phyloP scores from a whole-genome alignment of 176 grass and related monocot genomes.

The Thinopyrum elongatum region DNA sequence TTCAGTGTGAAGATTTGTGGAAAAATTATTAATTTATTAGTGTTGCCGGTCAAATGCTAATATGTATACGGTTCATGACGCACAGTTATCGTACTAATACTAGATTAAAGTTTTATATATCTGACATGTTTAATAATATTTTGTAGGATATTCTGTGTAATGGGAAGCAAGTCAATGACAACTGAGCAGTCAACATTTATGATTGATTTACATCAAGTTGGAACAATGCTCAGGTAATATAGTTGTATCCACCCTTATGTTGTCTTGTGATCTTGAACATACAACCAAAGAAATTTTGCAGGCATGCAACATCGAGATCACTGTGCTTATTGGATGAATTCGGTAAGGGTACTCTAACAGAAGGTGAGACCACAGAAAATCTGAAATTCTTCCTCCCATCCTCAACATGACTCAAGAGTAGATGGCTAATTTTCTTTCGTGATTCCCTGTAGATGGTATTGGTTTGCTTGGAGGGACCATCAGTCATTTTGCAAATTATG shows the following conservation, averaged over 20 bases:
- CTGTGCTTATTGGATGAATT: constrained; percentile 96
- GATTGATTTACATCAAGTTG: constrained; percentile 99
- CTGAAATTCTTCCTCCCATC: not conserved
- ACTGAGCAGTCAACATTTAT: constrained; percentile 92
- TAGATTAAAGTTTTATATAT: not conserved
- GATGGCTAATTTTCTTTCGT: constrained; percentile 16
- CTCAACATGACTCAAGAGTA: constrained; percentile 13
- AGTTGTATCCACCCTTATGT: constrained; percentile 14
- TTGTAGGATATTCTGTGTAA: constrained; percentile 92
- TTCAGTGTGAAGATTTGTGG: not conserved
- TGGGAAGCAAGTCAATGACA: constrained; percentile 91
- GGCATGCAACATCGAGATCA: constrained; percentile 86
- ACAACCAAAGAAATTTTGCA: constrained; percentile 35
- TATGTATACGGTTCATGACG: not conserved
- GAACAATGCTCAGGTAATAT: constrained; percentile 89
- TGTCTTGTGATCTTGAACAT: constrained; percentile 21
- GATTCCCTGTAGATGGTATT: constrained; percentile 75
- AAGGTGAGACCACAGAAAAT: constrained; percentile 49
- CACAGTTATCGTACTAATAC: not conserved
- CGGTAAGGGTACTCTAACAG: constrained; percentile 92
- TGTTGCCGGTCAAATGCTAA: constrained; percentile 2
- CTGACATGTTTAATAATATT: constrained; percentile 23
- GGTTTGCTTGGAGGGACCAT: constrained; percentile 93
- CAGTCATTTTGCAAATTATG: constrained; percentile 71
- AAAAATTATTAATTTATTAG: not conserved